Conservation (phyloP, 805 yeast species). For the Yueomyces sp. region DNA sequence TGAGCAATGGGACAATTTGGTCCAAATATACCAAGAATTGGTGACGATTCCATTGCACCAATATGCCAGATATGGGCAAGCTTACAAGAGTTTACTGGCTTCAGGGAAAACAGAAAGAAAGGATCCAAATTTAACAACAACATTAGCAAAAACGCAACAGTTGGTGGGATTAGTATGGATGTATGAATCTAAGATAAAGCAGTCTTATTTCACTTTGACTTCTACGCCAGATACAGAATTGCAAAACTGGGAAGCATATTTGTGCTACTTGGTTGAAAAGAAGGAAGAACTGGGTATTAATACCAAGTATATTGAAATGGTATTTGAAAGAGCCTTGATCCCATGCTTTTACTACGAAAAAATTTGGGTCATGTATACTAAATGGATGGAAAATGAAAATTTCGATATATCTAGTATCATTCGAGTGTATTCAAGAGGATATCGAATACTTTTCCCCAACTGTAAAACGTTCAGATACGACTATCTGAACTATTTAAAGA, state of each 20-base stretch:
- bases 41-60: constrained; percentile 67
- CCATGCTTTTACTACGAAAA: constrained; percentile 48
- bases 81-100: constrained; percentile 25
- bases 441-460: constrained; percentile 25
- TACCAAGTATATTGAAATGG: constrained; percentile 25
- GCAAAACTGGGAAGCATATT: constrained; percentile 48
- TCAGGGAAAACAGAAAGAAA: constrained; percentile 20
- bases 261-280: constrained; percentile 36
- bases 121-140: constrained; percentile 30
- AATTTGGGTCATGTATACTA: constrained; percentile 57
- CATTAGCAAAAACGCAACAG: constrained; percentile 35
- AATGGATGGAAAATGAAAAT: constrained; percentile 28
- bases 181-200: constrained; percentile 52
- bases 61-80: constrained; percentile 62
- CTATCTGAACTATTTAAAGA: constrained; percentile 12
- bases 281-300: constrained; percentile 16
- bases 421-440: constrained; percentile 40
- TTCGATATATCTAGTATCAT: constrained; percentile 22
- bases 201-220: constrained; percentile 41
- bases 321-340: constrained; percentile 64
- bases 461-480: constrained; percentile 7
- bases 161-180: constrained; percentile 53
- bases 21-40: constrained; percentile 31
- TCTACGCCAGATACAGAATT: constrained; percentile 32
- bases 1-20: constrained; percentile 26